Conservation (phyloP, 257 asterid genomes). For the Catharanthus roseus region DNA sequence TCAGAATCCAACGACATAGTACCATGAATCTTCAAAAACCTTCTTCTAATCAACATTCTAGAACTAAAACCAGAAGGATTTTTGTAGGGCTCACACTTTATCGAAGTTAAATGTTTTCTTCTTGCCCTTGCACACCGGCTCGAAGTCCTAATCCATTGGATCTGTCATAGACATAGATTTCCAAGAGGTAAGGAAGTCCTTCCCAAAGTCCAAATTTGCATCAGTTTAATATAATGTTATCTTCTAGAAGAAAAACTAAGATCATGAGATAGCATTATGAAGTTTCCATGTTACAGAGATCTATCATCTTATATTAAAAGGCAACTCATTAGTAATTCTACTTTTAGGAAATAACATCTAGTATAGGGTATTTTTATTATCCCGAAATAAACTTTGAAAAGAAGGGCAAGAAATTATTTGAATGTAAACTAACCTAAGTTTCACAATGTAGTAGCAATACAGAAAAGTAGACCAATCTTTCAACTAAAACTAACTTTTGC, state of each 20-base stretch:
- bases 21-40: slow-evolving; percentile 8
- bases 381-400: not conserved
- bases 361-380: not conserved
- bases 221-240: slow-evolving; percentile 9
- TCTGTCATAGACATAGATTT: slow-evolving; percentile 59
- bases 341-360: not conserved
- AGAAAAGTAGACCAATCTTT: slow-evolving; percentile 1
- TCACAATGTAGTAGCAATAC: not conserved
- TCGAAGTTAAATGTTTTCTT: slow-evolving; percentile 59
- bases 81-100: slow-evolving; percentile 45
- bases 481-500: slow-evolving; percentile 2
- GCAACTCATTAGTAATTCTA: not conserved
- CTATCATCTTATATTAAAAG: not conserved
- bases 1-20: slow-evolving; percentile 6
- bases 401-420: not conserved
- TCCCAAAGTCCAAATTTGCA: slow-evolving; percentile 74
- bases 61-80: slow-evolving; percentile 16
- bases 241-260: slow-evolving; percentile 11
- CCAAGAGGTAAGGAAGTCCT: slow-evolving; percentile 79
- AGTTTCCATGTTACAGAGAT: not conserved
- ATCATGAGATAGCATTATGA: not conserved
- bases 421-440: not conserved
- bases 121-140: slow-evolving; percentile 65
- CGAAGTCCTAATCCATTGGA: slow-evolving; percentile 67
- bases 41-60: slow-evolving; percentile 16